phyloP scores from a whole-genome alignment of 108 stramenopile species.

The Parmales sp. region DNA sequence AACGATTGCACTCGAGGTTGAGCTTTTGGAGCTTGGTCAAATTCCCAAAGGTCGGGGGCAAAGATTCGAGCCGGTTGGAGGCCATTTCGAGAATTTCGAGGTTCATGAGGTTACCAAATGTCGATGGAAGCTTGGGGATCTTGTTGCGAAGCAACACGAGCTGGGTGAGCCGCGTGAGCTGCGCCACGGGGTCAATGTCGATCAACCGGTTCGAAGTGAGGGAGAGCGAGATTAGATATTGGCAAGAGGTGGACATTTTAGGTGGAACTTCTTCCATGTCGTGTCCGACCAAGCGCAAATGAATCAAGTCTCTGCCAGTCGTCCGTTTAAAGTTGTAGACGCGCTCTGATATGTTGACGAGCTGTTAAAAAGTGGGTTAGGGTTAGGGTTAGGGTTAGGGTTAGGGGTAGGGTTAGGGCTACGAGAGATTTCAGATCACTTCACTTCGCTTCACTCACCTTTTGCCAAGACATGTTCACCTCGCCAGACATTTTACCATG shows the following conservation, averaged over 20 bases:
- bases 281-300: not conserved
- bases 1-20: not conserved
- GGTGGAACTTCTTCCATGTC: not conserved
- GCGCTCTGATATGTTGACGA: not conserved
- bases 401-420: too few relatives aligned
- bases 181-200: not conserved
- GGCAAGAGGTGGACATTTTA: not conserved
- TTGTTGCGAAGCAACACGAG: not conserved
- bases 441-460: too few relatives aligned
- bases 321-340: constrained; percentile 6
- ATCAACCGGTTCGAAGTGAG: not conserved
- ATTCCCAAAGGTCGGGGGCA: not conserved
- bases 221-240: not conserved
- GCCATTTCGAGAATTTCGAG: not conserved
- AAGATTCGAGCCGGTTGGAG: not conserved
- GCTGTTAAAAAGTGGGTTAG: too few relatives aligned
- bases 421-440: too few relatives aligned
- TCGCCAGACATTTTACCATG: not conserved
- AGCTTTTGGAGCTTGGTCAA: not conserved
- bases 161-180: not conserved
- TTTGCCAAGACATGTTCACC: constrained; percentile 7
- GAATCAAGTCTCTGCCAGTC: not conserved
- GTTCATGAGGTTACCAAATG: not conserved
- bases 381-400: too few relatives aligned
- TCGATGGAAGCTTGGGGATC: not conserved